phyloP scores from a whole-genome alignment of 2,329 filamentous ascomycete species.

The Paradendryphiella salina region DNA sequence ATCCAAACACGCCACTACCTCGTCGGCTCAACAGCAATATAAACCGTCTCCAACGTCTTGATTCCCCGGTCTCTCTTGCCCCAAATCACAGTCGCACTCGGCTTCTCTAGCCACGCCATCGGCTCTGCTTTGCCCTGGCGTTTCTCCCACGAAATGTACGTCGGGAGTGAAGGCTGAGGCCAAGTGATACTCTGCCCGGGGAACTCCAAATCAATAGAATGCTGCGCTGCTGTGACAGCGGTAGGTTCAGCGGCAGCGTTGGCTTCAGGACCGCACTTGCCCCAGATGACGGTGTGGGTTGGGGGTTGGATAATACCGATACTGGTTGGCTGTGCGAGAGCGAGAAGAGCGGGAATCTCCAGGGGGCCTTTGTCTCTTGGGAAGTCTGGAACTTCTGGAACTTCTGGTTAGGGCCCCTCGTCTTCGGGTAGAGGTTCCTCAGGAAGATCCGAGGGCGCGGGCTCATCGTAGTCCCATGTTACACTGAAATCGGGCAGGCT shows the following conservation, averaged over 20 bases:
- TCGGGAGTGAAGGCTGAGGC: no score
- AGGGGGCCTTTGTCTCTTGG: no score
- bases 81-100: conserved; percentile 8
- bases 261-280: conserved; percentile 2
- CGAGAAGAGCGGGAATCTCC: no score
- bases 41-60: neutral
- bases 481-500: conserved; percentile 15
- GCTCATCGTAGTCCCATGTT: conserved; percentile 7
- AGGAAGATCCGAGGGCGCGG: neutral
- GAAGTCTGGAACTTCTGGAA: conserved; percentile 8
- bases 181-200: no score
- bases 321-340: no score
- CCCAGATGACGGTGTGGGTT: conserved; percentile 2
- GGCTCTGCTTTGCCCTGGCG: neutral
- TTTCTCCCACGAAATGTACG: conserved; percentile 7
- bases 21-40: no score
- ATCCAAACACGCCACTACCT: no score
- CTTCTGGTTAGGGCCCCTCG: conserved; percentile 10
- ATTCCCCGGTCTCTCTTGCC: conserved; percentile 14
- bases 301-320: no score
- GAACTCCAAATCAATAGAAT: no score
- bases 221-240: no score
- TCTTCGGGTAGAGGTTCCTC: neutral
- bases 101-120: conserved; percentile 6
- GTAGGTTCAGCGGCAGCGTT: no score